phyloP scores from a whole-genome alignment of 768 basidiomycete genomes.

The Auricularia auricula-judae region DNA sequence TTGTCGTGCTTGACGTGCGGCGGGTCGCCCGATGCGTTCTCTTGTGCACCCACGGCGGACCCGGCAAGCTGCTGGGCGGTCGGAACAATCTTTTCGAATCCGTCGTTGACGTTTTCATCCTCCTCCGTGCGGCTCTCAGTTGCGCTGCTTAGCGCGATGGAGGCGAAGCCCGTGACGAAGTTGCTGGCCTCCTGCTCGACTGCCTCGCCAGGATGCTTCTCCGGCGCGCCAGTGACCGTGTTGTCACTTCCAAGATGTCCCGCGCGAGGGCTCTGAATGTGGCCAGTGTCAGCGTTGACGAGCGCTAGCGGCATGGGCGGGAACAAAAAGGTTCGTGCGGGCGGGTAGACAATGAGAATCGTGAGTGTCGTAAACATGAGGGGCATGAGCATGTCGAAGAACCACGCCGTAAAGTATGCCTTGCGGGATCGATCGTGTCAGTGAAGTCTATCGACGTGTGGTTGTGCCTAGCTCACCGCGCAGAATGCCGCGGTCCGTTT shows the following conservation, averaged over 20 bases:
- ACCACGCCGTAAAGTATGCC: constrained; percentile 29
- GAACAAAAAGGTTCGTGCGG: constrained; percentile 23
- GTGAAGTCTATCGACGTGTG: not conserved
- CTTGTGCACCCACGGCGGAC: constrained; percentile 18
- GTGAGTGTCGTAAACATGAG: constrained; percentile 21
- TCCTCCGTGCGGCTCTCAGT: constrained; percentile 15
- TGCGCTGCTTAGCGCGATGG: constrained; percentile 21
- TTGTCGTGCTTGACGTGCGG: constrained; percentile 14
- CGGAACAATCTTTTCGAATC: constrained; percentile 16
- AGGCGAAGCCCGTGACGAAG: constrained; percentile 22
- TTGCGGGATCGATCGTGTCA: constrained; percentile 4
- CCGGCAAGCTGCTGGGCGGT: constrained; percentile 19
- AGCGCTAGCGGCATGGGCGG: constrained; percentile 25
- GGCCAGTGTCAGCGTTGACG: constrained; percentile 20
- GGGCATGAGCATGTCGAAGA: constrained; percentile 23
- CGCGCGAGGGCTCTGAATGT: constrained; percentile 23
- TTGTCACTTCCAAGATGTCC: constrained; percentile 21
- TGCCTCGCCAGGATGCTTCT: constrained; percentile 26
- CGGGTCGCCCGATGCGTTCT: constrained; percentile 14
- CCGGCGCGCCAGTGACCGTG: constrained; percentile 24
- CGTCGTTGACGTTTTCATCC: not conserved
- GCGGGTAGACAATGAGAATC: constrained; percentile 27
- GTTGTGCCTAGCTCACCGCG: not conserved
- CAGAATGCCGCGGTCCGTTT: constrained; percentile 15
- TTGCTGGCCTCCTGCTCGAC: constrained; percentile 28